Evolutionary conservation across 257 asterid species (phyloP).

Genomic region (Echium plantagineum): DNA sequence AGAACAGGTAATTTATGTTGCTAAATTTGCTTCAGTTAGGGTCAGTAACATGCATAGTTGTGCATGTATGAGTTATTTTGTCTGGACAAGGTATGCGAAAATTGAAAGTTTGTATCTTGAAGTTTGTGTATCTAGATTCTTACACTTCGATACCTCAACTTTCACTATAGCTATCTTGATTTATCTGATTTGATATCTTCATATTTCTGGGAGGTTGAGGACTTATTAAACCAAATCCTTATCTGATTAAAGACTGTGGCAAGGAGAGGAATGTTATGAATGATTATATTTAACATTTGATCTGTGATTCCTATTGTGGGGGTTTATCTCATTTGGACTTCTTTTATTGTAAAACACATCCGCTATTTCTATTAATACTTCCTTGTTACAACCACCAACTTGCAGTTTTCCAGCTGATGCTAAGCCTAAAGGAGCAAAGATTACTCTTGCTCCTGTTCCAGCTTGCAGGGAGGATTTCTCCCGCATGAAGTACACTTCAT

Average conservation of each 20-base stretch:
- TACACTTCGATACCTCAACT: neutral
- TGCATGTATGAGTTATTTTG: neutral
- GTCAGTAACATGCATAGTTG: neutral
- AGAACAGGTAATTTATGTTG: conserved; percentile 34
- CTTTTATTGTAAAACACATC: neutral
- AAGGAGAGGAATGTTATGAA: neutral
- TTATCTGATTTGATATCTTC: neutral
- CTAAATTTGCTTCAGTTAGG: conserved; percentile 1
- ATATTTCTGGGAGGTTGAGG: no score
- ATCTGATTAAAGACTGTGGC: no score
- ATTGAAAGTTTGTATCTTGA: neutral
- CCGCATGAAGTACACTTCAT: conserved; percentile 75
- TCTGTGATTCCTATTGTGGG: neutral
- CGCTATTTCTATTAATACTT: neutral
- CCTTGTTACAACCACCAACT: conserved; percentile 9
- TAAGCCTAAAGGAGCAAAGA: conserved; percentile 26
- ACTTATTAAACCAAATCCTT: no score
- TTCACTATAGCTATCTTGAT: neutral
- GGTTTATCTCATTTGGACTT: neutral
- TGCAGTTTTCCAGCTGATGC: conserved; percentile 41
- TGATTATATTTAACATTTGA: neutral
- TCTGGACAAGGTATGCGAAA: neutral
- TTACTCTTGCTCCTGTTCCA: conserved; percentile 58
- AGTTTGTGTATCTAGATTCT: neutral
- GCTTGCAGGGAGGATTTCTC: conserved; percentile 88